A percentile compares a stretch with the other conserved stretches of the same genome.
phyloP scores from a whole-genome alignment of 2,329 filamentous ascomycete species.

The Colletotrichum lentis region DNA sequence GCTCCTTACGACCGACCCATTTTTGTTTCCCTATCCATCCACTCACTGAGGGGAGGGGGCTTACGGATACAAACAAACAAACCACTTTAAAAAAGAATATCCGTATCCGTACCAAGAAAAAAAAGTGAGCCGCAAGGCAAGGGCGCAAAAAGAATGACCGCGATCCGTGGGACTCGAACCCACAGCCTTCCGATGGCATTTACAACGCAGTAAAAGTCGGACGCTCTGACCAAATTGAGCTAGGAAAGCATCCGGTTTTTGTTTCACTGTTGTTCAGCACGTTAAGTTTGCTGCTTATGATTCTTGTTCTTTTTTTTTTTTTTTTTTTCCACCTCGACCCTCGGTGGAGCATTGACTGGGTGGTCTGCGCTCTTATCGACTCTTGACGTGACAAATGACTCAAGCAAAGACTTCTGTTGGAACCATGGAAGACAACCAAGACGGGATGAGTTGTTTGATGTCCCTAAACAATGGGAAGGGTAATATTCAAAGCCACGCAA shows the following conservation, averaged over 20 bases:
- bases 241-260: slow-evolving; percentile 3
- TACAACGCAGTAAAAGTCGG: slow-evolving; percentile 22
- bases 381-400: background rate
- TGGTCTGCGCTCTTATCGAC: background rate
- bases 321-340: background rate
- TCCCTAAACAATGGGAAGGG: background rate
- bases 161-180: slow-evolving; percentile 26
- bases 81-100: no score
- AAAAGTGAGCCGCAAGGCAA: no score
- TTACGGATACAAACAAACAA: no score
- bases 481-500: no score
- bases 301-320: no score
- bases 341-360: background rate
- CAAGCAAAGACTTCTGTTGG: background rate
- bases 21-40: no score
- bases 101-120: no score
- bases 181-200: slow-evolving; percentile 22
- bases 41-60: no score
- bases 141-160: background rate
- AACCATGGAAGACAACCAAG: no score
- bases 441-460: background rate
- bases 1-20: no score
- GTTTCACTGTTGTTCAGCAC: rapidly evolving
- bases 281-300: background rate
- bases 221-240: slow-evolving; percentile 29